Base-by-base conservation (phyloP, 2,329 filamentous ascomycete genomes). In the Graphilbum sp. region DNA sequence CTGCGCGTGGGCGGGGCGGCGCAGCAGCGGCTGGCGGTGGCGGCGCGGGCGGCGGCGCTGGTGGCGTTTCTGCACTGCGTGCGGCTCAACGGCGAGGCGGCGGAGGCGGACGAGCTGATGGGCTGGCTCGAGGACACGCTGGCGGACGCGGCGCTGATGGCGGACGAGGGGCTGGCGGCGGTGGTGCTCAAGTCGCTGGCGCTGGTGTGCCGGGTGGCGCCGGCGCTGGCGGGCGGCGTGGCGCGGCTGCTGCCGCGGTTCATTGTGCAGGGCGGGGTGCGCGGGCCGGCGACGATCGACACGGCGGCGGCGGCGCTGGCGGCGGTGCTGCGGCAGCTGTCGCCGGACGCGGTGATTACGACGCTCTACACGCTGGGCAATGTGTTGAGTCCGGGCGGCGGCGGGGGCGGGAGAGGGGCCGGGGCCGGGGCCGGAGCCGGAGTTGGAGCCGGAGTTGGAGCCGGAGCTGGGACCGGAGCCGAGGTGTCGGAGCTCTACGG, bases 291-390 rank as follows among this genome's bases (percentile, higher is more conserved):
- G 21, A 83, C 76, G 12, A 77, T 90, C 32, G 67, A 67, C 2
- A 69, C 88, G 25, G 88, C 88, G 21, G 85, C 87, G n/a, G 75
- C 76, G 46, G 90, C 81, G 48, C 64, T 98, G 25, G 86, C 87
- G 2, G 79, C 78, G 46, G 75, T 92, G 16, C 63, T 98, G 39
- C 79, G 78, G 47, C 68, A 79, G 49, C 67, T 96, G 12, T 93
- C 90, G 2, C 82, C 93, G 49, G 90, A 98, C 61, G 79, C 86
- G 27, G 72, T 94, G 27, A 96, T 98, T 47, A 93, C 87, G 5
- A 96, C 87, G 1, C 64, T 98, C 10, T 98, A 98, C 58, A 90
- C 86, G 0, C 67, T 98, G n/a, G 90, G 90, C 17, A 98, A 98
- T 53, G 80, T 94, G 4, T 66, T 98, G 13, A 95, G 86, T 48